Base-by-base conservation (phyloP, 805 yeast species). In the Saturnispora serradocipensis region DNA sequence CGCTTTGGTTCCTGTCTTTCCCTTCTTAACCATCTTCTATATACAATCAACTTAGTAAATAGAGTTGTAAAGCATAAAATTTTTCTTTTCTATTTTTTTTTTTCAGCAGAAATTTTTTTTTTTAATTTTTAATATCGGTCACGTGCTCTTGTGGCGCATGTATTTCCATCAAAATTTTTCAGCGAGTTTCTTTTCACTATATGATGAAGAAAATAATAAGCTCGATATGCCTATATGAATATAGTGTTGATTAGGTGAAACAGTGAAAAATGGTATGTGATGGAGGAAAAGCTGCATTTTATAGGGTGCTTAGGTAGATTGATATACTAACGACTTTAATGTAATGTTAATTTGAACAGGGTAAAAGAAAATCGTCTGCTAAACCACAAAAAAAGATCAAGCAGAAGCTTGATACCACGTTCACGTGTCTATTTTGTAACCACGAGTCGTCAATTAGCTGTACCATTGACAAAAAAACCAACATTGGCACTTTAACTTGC, bases 391-490 rank as follows among this genome's bases (percentile, higher is more conserved):
- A 85, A 67, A 83, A 78, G 66, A 70, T 87, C 58, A 88, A 86
- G 57, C 93, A 85, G 61, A 84, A 75, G 57, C 74, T 90, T 57
- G 95, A 88, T 53, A 80, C 88, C 3, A 78, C 86, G 53, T 90
- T 90, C 72, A 82, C 91, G 48, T 91, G 99, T 70, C 72, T 93
- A 51, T 91, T 91, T 67, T 91, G 99, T 69, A 91, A 91, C 67
- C 98, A 91, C 70, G 98, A 91, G 64, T 84, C 84, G 60, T 84
- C 97, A 2, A 96, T 91, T 42, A 78, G 84, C 40, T 90, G 97
- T 65, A 79, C 86, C 8, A 67, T 91, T 67, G 98, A 91, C 67
- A 91, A 88, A 70, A 88, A 85, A 67, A 75, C 83, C 55, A 82
- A 86, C 53, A 76, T 91, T 45, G 99, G 98, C 22, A 80, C 84